Percentiles rank a stretch among this genome's conserved stretches.
Conservation (phyloP, 169 alveolate species). For the Plasmodium coatneyi region DNA sequence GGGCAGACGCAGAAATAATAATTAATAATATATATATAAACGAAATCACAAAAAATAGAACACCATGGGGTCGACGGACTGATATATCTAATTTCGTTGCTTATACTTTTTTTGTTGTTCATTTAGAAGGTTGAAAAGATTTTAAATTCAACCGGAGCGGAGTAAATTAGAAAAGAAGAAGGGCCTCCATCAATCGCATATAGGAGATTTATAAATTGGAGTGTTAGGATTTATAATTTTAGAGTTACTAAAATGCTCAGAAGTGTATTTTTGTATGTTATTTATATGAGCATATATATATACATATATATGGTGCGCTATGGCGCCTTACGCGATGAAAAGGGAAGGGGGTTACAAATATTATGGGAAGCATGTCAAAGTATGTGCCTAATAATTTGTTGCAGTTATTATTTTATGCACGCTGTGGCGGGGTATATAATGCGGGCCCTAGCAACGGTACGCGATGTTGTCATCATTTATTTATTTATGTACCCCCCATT, state of each 20-base stretch:
- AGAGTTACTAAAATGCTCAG: not conserved
- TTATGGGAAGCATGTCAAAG: not conserved
- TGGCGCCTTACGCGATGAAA: no score
- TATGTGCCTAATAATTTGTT: not conserved
- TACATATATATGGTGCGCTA: no score
- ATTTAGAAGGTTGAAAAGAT: not conserved
- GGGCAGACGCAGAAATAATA: not conserved
- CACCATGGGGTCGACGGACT: not conserved
- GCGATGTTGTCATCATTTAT: not conserved
- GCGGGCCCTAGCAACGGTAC: not conserved
- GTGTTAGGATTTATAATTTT: no score
- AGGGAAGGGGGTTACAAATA: no score
- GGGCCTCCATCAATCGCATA: not conserved
- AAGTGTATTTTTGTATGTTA: not conserved
- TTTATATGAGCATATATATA: not conserved
- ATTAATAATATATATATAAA: no score
- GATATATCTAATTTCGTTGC: not conserved
- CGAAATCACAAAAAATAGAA: not conserved
- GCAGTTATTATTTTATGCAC: not conserved
- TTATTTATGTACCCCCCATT: no score
- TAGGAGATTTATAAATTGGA: no score
- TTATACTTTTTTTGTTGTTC: no score
- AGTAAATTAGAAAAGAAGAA: no score
- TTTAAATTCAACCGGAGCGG: not conserved
- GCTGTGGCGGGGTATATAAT: not conserved